phyloP scores from a whole-genome alignment of 2,329 filamentous ascomycete species.

The Emergomyces orientalis region DNA sequence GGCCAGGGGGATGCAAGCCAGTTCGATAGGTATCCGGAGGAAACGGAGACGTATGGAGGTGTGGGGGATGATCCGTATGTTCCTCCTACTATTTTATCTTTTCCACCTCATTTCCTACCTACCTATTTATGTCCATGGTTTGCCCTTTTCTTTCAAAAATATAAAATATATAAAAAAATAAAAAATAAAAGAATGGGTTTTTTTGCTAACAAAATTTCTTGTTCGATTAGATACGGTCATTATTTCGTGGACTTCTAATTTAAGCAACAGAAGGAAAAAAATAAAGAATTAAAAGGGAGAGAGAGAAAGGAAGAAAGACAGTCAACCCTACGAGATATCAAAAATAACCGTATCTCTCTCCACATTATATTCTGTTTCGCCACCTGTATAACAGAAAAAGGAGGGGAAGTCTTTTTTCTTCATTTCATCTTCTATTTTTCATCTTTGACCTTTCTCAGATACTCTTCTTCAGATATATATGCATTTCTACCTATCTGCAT shows the following conservation, averaged over 20 bases:
- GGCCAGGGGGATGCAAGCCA: slow-evolving; percentile 92
- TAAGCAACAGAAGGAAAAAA: neutral
- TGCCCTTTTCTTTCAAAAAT: neutral
- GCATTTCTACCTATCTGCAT: neutral
- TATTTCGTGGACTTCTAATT: slow-evolving; percentile 65
- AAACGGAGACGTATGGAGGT: slow-evolving; percentile 82
- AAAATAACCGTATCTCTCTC: neutral
- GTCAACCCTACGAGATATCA: neutral
- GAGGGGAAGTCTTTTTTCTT: neutral
- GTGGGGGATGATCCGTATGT: slow-evolving; percentile 78
- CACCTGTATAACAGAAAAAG: neutral
- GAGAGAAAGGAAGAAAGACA: neutral
- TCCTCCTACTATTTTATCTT: slow-evolving; percentile 6
- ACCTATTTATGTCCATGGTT: neutral
- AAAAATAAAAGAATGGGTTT: neutral
- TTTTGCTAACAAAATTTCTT: neutral
- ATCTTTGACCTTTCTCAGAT: neutral
- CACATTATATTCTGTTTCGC: neutral
- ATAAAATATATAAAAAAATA: neutral
- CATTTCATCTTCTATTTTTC: neutral
- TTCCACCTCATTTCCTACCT: neutral
- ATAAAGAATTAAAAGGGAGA: neutral
- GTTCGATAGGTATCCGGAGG: slow-evolving; percentile 96
- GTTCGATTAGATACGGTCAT: slow-evolving; percentile 53
- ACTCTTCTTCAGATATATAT: neutral